A percentile compares a stretch with the other conserved stretches of the same genome.
These are phyloP conservation scores for Cairneyella variabilis DNA, from an alignment of 495 filamentous ascomycete genomes.

Conservation along the genomic window DNA sequence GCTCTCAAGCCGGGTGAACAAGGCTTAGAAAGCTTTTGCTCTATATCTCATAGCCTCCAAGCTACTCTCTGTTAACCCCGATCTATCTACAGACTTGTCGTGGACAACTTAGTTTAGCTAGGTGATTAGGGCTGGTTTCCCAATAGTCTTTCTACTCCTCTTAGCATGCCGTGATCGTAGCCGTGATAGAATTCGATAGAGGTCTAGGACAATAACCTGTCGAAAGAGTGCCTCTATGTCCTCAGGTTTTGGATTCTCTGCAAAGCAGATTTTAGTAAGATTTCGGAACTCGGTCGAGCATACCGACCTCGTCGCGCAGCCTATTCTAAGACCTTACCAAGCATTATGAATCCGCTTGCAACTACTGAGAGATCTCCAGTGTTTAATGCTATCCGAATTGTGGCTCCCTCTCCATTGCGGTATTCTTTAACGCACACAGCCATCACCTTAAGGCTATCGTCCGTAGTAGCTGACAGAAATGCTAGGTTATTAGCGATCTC, in stretches of 20 bases:
- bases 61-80: no score
- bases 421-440: no score
- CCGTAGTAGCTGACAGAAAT: no score
- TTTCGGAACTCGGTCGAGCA: no score
- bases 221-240: conserved; percentile 10
- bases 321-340: no score
- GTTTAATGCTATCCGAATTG: no score
- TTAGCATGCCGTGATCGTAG: conserved; percentile 16
- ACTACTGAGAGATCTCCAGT: no score
- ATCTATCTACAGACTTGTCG: not conserved
- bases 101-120: conserved; percentile 3
- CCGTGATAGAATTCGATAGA: conserved; percentile 16
- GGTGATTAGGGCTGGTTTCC: conserved; percentile 12
- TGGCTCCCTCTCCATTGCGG: no score
- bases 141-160: conserved; percentile 9
- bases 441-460: no score
- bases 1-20: conserved; percentile 19
- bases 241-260: conserved; percentile 10
- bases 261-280: no score
- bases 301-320: no score
- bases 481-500: not conserved
- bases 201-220: conserved; percentile 8
- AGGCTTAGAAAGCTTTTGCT: conserved; percentile 4
- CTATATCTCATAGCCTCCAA: not conserved
- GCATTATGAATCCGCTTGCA: no score